A percentile compares a stretch with the other conserved stretches of the same genome.
phyloP scores from a whole-genome alignment of 148 eudicot species.

The Rhododendron simsii region DNA sequence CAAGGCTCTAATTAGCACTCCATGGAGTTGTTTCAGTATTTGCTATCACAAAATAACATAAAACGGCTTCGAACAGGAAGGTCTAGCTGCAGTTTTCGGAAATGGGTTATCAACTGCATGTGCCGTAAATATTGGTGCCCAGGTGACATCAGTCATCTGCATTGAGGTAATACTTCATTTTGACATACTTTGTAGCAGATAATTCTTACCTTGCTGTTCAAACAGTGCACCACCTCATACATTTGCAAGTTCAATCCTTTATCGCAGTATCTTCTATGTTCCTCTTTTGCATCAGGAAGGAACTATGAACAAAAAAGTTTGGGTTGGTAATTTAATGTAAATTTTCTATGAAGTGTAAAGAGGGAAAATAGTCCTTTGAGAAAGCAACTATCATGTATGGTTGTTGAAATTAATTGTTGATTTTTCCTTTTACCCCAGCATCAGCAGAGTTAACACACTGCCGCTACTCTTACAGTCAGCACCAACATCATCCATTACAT shows the following conservation, averaged over 20 bases:
- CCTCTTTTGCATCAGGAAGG: background rate
- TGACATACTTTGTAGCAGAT: background rate
- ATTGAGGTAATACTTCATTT: slow-evolving; percentile 60
- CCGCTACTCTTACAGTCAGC: background rate
- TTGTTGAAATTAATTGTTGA: background rate
- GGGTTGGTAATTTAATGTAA: background rate
- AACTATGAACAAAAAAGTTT: background rate
- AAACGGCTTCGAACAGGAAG: slow-evolving; percentile 54
- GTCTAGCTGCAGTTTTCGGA: slow-evolving; percentile 94
- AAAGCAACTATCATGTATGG: background rate
- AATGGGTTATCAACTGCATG: slow-evolving; percentile 99
- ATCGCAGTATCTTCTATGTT: background rate
- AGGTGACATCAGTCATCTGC: slow-evolving; percentile 86
- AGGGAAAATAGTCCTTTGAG: background rate
- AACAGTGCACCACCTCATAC: background rate
- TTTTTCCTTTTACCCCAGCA: background rate
- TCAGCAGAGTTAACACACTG: background rate
- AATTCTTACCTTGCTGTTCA: background rate
- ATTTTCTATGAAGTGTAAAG: background rate
- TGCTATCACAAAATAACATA: background rate
- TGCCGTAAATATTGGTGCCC: slow-evolving; percentile 88
- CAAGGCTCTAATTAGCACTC: background rate
- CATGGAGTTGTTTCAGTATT: slow-evolving; percentile 2
- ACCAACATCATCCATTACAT: background rate
- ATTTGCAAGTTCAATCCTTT: background rate